These are phyloP conservation scores for Microthyrium microscopicum DNA, from an alignment of 2,329 filamentous ascomycete genomes.

Conservation along the genomic window DNA sequence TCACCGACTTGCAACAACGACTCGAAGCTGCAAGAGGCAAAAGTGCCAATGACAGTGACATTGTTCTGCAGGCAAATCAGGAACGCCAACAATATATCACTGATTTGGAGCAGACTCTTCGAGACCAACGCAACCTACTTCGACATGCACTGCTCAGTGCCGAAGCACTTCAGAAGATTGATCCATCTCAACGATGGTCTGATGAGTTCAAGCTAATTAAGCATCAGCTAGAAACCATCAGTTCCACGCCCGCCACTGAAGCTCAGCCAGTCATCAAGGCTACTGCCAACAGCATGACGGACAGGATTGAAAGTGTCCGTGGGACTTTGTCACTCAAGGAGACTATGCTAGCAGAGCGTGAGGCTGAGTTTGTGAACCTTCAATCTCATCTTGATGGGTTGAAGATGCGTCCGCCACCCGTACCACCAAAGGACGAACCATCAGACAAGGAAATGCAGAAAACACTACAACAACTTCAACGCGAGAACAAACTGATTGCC, in stretches of 20 bases:
- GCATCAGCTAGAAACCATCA: constrained; percentile 10
- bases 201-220: constrained; percentile 12
- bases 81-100: constrained; percentile 11
- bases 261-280: constrained; percentile 1
- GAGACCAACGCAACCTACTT: constrained; percentile 12
- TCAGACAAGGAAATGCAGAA: constrained; percentile 16
- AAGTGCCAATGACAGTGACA: constrained; percentile 5
- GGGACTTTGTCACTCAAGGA: constrained; percentile 10
- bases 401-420: constrained; percentile 9
- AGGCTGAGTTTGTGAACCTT: constrained; percentile 1
- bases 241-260: constrained; percentile 4
- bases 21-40: constrained; percentile 7
- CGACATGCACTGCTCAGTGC: constrained; percentile 11
- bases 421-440: background rate
- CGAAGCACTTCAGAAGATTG: constrained; percentile 1
- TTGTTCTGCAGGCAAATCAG: constrained; percentile 6
- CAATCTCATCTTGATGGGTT: constrained; percentile 5
- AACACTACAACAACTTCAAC: constrained; percentile 51
- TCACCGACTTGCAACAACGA: constrained; percentile 10
- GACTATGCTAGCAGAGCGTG: constrained; percentile 5
- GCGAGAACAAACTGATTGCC: constrained; percentile 62
- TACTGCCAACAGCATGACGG: constrained; percentile 14
- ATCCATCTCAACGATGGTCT: constrained; percentile 9
- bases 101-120: constrained; percentile 11
- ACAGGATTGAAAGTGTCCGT: constrained; percentile 5